Base-by-base conservation (phyloP, 2,329 filamentous ascomycete genomes). In the Beauveria sp. region DNA sequence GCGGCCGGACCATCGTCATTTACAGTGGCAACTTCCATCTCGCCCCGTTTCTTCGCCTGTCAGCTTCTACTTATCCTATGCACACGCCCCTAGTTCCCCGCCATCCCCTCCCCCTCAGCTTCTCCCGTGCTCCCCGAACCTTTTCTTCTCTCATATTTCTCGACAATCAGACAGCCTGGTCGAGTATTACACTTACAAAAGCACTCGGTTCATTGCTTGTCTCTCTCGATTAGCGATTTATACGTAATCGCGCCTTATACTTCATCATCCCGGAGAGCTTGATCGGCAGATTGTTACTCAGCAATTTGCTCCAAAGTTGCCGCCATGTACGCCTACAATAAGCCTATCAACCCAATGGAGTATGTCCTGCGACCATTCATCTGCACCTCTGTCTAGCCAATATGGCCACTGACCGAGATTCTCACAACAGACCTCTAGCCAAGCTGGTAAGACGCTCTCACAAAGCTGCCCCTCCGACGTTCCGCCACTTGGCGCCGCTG, bases 261-360 rank as follows among this genome's bases (percentile, higher is more conserved):
- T 24, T 34, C 34, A 26, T 28, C 20, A 12, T 0, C 9, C 28
- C 22, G 22, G 22, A 34, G 7, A n/a, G 12, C 14, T 20, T 30
- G 3, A 37, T 37, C 5, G 34, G 16, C 34, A 6, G 2, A 16
- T 16, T 16, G 2, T 16, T 37, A 37, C 14, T 37, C 34, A 16
- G 40, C 24, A n/a, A 37, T 37, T 12, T 24, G 40, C 18, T 43
- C 37, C 37, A 6, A 16, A 24, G 22, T 43, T 20, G 22, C 43
- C 66, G 64, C 61, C 65, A 73, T 73, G 70, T 74, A 72, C 64
- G 69, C 68, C 46, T 73, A 72, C 66, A 71, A 74, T 59, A 74
- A 75, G 62, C 70, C 71, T 65, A 73, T 75, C 63, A 71, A 67
- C 68, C 67, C 69, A 66, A 70, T 76, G 71, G 71, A 75, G 73